Conservation (phyloP, 352 stramenopile genomes). For the Phytophthora macrochlamydospora region DNA sequence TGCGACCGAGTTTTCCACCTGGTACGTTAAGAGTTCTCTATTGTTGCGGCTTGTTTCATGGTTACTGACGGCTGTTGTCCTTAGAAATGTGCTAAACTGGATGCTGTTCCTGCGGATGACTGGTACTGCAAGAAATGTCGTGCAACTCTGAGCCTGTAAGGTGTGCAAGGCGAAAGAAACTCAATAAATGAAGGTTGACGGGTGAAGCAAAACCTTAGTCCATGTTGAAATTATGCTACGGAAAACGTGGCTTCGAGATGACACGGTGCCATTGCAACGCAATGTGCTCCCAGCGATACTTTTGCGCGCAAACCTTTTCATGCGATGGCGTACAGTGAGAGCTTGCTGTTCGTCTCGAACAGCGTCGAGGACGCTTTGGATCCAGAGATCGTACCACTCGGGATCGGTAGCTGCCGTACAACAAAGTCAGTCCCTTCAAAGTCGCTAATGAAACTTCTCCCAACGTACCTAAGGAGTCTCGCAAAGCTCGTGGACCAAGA, state of each 20-base stretch:
- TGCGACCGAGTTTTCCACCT: slow-evolving; percentile 90
- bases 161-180: slow-evolving; percentile 4
- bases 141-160: slow-evolving; percentile 43
- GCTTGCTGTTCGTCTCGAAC: slow-evolving; percentile 34
- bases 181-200: slow-evolving; percentile 29
- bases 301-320: slow-evolving; percentile 65
- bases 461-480: slow-evolving; percentile 25
- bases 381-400: slow-evolving; percentile 60
- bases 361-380: slow-evolving; percentile 52
- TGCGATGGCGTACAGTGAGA: slow-evolving; percentile 37
- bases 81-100: slow-evolving; percentile 88
- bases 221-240: not conserved
- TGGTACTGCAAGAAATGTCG: slow-evolving; percentile 89
- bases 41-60: too few relatives aligned
- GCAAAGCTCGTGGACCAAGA: slow-evolving; percentile 60
- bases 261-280: slow-evolving; percentile 59
- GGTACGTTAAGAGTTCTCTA: slow-evolving; percentile 38
- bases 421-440: not conserved
- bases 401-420: slow-evolving; percentile 10
- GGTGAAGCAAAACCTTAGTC: slow-evolving; percentile 1
- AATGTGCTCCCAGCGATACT: slow-evolving; percentile 62
- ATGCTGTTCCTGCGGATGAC: slow-evolving; percentile 79
- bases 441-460: not conserved
- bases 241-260: slow-evolving; percentile 31
- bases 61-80: too few relatives aligned